Evolutionary conservation across 1,139 yeast genomes (phyloP).

Genomic region (Debaryomyces sp.): DNA sequence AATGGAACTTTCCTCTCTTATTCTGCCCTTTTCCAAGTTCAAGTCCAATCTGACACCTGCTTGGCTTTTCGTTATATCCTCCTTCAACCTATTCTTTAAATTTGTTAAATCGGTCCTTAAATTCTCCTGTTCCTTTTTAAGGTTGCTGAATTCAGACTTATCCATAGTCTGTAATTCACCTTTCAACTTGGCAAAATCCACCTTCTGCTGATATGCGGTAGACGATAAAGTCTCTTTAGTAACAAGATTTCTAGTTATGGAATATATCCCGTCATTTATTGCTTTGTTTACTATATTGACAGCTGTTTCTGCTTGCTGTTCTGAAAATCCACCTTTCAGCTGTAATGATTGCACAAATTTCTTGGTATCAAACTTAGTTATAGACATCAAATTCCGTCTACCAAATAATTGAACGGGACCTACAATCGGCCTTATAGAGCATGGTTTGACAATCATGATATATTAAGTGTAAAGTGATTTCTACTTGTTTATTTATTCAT

Average conservation of each 20-base stretch:
- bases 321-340: slow-evolving; percentile 67
- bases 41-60: slow-evolving; percentile 90
- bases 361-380: slow-evolving; percentile 75
- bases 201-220: slow-evolving; percentile 92
- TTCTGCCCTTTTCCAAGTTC: slow-evolving; percentile 91
- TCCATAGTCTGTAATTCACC: slow-evolving; percentile 91
- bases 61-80: slow-evolving; percentile 87
- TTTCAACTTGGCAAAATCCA: slow-evolving; percentile 90
- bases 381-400: slow-evolving; percentile 27
- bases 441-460: not conserved
- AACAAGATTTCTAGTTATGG: slow-evolving; percentile 75
- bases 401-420: not conserved
- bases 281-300: slow-evolving; percentile 76
- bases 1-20: slow-evolving; percentile 88
- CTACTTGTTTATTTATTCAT: not conserved
- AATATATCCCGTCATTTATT: slow-evolving; percentile 77
- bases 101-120: slow-evolving; percentile 84
- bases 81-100: slow-evolving; percentile 79
- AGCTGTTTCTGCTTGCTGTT: slow-evolving; percentile 79
- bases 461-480: not conserved
- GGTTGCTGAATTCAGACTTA: slow-evolving; percentile 77
- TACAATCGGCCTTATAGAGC: not conserved
- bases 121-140: slow-evolving; percentile 87
- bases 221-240: slow-evolving; percentile 80
- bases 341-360: slow-evolving; percentile 70